Conservation (phyloP, 2,329 filamentous ascomycete species). For the Aspergillus sp. region DNA sequence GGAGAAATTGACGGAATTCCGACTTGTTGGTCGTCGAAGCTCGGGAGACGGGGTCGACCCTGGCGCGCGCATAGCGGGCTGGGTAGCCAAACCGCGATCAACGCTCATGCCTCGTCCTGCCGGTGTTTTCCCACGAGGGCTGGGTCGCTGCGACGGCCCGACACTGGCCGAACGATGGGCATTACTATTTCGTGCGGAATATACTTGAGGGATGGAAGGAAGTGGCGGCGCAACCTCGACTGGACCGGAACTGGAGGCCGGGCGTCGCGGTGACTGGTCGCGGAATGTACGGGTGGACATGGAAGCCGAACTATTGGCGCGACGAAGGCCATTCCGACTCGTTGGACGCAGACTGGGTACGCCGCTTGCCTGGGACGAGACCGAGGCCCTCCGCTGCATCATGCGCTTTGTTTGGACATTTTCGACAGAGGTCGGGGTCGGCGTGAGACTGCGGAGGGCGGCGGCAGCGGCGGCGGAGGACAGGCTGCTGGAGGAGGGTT, state of each 20-base stretch:
- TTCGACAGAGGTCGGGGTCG: conserved; percentile 75
- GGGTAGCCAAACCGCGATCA: conserved; percentile 32
- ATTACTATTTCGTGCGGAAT: conserved; percentile 32
- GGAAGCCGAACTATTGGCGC: conserved; percentile 71
- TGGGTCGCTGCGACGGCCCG: conserved; percentile 52
- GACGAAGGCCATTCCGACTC: conserved; percentile 55
- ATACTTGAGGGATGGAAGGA: conserved; percentile 66
- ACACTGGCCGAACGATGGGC: conserved; percentile 53
- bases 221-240: conserved; percentile 68
- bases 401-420: conserved; percentile 88
- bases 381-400: conserved; percentile 69
- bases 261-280: conserved; percentile 64
- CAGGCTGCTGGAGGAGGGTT: conserved; percentile 65
- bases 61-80: conserved; percentile 16
- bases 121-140: conserved; percentile 45
- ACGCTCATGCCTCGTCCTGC: conserved; percentile 45
- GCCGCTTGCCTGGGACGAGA: conserved; percentile 65
- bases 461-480: conserved; percentile 86
- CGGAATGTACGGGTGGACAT: conserved; percentile 91
- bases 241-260: conserved; percentile 47
- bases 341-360: conserved; percentile 44
- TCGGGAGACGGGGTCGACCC: conserved; percentile 36
- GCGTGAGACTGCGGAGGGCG: conserved; percentile 75
- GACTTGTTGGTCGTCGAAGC: conserved; percentile 42
- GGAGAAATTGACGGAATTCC: conserved; percentile 53